A percentile compares a stretch with the other conserved stretches of the same genome.
Evolutionary conservation across 352 stramenopile genomes (phyloP).

Genomic region (Phytophthora macrochlamydospora): DNA sequence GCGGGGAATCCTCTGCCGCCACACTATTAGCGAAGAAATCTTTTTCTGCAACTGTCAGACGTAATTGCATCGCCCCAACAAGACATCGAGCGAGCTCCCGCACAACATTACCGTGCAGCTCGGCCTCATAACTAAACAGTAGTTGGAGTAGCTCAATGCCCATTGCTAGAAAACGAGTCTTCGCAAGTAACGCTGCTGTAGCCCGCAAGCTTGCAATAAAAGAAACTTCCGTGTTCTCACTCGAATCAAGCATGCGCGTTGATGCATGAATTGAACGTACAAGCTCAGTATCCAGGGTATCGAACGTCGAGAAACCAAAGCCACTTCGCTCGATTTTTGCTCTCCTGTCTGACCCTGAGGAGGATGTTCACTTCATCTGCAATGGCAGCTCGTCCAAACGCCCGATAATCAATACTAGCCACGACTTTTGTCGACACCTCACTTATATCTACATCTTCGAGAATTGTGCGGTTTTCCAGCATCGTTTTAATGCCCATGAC

Average conservation of each 20-base stretch:
- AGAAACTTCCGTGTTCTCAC: conserved; percentile 11
- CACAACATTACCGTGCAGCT: conserved; percentile 44
- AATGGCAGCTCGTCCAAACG: conserved; percentile 81
- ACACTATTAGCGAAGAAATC: conserved; percentile 40
- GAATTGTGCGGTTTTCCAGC: conserved; percentile 80
- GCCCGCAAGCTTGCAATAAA: conserved; percentile 31
- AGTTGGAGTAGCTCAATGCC: conserved; percentile 74
- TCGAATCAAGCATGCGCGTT: conserved; percentile 17
- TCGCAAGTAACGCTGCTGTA: conserved; percentile 51
- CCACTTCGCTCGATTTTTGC: neutral
- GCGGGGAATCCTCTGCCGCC: conserved; percentile 25
- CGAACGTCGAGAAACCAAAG: conserved; percentile 6
- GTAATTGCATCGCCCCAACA: conserved; percentile 54
- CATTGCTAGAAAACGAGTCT: conserved; percentile 75
- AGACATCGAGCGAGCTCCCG: conserved; percentile 73
- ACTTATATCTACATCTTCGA: conserved; percentile 86
- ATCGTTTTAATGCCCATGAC: conserved; percentile 73
- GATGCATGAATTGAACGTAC: conserved; percentile 39
- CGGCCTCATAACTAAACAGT: conserved; percentile 63
- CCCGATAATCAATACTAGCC: conserved; percentile 81
- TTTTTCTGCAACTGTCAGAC: conserved; percentile 59
- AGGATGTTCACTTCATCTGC: conserved; percentile 53
- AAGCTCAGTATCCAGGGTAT: conserved; percentile 23
- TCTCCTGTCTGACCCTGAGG: conserved; percentile 27
- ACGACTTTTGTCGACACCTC: conserved; percentile 81